These are phyloP conservation scores for Fonsecaea monophora DNA, from an alignment of 2,329 filamentous ascomycete genomes.

Conservation along the genomic window DNA sequence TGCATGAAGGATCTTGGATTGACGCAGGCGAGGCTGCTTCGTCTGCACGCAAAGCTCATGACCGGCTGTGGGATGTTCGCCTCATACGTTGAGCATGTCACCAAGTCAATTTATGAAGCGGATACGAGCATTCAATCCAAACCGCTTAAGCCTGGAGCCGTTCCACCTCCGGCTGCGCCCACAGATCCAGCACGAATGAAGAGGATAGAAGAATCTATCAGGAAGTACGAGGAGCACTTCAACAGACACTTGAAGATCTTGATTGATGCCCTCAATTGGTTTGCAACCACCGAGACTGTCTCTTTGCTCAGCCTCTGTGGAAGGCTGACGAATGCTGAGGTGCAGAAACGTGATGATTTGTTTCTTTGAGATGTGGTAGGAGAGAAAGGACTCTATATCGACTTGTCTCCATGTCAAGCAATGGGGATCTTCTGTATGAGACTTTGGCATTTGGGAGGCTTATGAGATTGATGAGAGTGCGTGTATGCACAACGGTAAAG, in stretches of 20 bases:
- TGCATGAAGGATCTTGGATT: constrained; percentile 99
- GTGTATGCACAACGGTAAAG: neutral
- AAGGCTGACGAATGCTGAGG: constrained; percentile 61
- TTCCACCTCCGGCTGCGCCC: constrained; percentile 34
- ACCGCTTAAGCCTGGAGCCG: constrained; percentile 36
- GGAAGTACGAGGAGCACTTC: constrained; percentile 93
- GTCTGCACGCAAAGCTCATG: constrained; percentile 96
- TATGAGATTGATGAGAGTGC: constrained; percentile 3
- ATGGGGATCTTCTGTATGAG: neutral
- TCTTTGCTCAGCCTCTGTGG: constrained; percentile 89
- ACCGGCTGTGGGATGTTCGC: constrained; percentile 95
- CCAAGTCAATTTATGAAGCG: constrained; percentile 80
- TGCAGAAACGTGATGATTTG: constrained; percentile 39
- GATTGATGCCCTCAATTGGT: constrained; percentile 92
- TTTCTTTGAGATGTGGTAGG: constrained; percentile 20
- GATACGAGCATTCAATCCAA: constrained; percentile 62
- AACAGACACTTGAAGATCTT: constrained; percentile 89
- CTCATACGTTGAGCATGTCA: constrained; percentile 84
- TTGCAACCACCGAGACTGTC: constrained; percentile 95
- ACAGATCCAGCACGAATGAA: constrained; percentile 67
- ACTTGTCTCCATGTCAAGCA: neutral
- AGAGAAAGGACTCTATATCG: neutral
- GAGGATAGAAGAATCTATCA: constrained; percentile 84
- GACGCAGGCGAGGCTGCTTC: constrained; percentile 91
- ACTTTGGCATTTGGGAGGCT: neutral